These are phyloP conservation scores for Phylloporus sp. DNA, from an alignment of 768 basidiomycete species.

Conservation along the genomic window DNA sequence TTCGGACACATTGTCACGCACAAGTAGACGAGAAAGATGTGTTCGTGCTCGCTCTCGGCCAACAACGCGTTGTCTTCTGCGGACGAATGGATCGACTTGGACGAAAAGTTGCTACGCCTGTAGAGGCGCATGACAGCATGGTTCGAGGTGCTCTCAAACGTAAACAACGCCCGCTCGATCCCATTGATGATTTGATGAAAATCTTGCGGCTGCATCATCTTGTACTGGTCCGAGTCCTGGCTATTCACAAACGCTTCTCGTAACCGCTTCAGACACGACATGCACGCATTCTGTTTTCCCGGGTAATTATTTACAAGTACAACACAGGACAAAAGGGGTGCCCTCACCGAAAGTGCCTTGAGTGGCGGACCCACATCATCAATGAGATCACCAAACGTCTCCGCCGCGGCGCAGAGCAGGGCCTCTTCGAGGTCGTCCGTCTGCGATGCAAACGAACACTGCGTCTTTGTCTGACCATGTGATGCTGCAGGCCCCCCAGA, in stretches of 20 bases:
- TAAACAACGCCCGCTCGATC: constrained; percentile 64
- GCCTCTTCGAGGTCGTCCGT: constrained; percentile 40
- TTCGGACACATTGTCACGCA: constrained; percentile 37
- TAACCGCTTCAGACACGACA: constrained; percentile 56
- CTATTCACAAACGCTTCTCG: constrained; percentile 58
- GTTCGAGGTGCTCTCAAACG: constrained; percentile 82
- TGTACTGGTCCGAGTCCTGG: constrained; percentile 27
- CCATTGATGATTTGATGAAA: constrained; percentile 61
- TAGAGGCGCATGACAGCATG: constrained; percentile 79
- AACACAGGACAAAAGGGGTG: background rate
- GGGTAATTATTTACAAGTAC: background rate
- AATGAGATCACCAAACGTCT: constrained; percentile 73
- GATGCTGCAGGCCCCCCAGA: background rate
- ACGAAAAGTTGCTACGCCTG: constrained; percentile 42
- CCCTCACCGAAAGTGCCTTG: constrained; percentile 64
- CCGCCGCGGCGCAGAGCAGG: constrained; percentile 50
- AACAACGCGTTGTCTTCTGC: constrained; percentile 35
- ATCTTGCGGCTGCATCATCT: constrained; percentile 49
- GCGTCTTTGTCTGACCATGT: constrained; percentile 8
- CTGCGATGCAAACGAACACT: constrained; percentile 35
- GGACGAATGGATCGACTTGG: constrained; percentile 14
- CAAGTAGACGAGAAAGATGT: constrained; percentile 90
- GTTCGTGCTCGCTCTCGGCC: constrained; percentile 62
- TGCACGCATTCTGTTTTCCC: constrained; percentile 52
- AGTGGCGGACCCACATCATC: constrained; percentile 79